These are phyloP conservation scores for Saccharomyces hybrid DNA, from an alignment of 1,139 yeast species.

Conservation along the genomic window DNA sequence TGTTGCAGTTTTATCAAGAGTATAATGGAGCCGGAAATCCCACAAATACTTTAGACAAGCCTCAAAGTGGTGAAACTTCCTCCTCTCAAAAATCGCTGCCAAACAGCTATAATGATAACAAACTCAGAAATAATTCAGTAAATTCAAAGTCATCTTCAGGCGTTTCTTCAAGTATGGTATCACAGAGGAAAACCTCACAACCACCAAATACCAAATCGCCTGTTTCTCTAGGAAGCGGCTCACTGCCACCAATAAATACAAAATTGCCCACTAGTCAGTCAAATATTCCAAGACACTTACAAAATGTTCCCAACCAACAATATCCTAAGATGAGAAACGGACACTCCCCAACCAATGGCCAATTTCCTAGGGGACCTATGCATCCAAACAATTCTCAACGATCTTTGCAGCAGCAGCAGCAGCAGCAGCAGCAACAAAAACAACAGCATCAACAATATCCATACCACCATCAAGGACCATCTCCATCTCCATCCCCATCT, in stretches of 20 bases:
- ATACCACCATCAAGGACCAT: constrained; percentile 1
- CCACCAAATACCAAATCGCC: constrained; percentile 33
- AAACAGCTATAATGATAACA: background rate
- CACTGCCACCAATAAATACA: background rate
- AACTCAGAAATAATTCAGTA: background rate
- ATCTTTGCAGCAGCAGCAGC: constrained; percentile 4
- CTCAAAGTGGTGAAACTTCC: background rate
- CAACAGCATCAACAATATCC: constrained; percentile 1
- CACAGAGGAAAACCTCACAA: constrained; percentile 41
- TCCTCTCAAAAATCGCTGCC: background rate
- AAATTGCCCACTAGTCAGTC: background rate
- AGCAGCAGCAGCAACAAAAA: constrained; percentile 4
- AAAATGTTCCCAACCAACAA: background rate
- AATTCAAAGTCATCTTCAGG: background rate
- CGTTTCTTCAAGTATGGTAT: background rate
- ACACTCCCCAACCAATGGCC: constrained; percentile 3
- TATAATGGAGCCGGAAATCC: constrained; percentile 16
- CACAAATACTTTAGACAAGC: background rate
- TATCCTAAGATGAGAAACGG: constrained; percentile 3
- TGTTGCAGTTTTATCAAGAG: constrained; percentile 70
- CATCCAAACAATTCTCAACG: background rate
- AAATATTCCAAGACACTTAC: background rate
- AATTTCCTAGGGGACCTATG: background rate
- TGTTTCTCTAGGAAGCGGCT: background rate
- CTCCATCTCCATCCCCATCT: constrained; percentile 2